phyloP scores from a whole-genome alignment of 208 protist genomes.

The Trypanosoma mega region DNA sequence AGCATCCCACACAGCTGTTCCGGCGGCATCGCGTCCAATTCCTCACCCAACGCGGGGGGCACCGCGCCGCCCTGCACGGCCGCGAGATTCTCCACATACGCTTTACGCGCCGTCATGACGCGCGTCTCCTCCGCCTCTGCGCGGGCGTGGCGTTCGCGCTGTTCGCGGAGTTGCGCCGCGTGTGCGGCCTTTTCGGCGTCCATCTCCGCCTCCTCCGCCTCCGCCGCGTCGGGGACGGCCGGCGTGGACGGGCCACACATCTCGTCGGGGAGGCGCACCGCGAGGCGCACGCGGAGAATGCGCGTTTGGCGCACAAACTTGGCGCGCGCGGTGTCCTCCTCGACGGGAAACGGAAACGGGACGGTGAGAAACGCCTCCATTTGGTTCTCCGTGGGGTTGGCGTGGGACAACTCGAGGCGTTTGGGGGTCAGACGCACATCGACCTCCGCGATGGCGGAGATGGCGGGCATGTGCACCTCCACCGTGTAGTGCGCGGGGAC shows the following conservation, averaged over 20 bases:
- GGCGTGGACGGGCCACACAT: conserved; percentile 34
- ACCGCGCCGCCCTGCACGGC: conserved; percentile 76
- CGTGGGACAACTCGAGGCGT: conserved; percentile 54
- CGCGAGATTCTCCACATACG: conserved; percentile 71
- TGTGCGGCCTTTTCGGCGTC: conserved; percentile 25
- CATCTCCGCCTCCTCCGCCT: conserved; percentile 72
- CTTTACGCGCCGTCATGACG: conserved; percentile 66
- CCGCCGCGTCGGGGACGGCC: conserved; percentile 53
- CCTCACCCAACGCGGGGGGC: conserved; percentile 65
- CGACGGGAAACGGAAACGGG: conserved; percentile 77
- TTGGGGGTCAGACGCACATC: conserved; percentile 59
- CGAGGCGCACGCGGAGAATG: conserved; percentile 52
- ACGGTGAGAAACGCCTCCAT: conserved; percentile 51
- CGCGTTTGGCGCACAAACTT: conserved; percentile 79
- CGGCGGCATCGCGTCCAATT: conserved; percentile 70
- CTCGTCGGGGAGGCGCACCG: conserved; percentile 78
- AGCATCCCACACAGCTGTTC: conserved; percentile 73
- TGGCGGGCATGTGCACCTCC: conserved; percentile 65
- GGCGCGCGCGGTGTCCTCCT: conserved; percentile 53
- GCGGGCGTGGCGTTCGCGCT: conserved; percentile 29
- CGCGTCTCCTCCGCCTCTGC: conserved; percentile 42
- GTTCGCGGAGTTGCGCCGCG: conserved; percentile 31
- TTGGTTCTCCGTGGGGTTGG: conserved; percentile 39
- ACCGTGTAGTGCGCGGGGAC: conserved; percentile 68
- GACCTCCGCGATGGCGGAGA: conserved; percentile 77